Evolutionary conservation across 805 yeast species (phyloP), one percentile per base, ranked within the genome.

Genomic region (Wickerhamomyces rabaulensis): DNA sequence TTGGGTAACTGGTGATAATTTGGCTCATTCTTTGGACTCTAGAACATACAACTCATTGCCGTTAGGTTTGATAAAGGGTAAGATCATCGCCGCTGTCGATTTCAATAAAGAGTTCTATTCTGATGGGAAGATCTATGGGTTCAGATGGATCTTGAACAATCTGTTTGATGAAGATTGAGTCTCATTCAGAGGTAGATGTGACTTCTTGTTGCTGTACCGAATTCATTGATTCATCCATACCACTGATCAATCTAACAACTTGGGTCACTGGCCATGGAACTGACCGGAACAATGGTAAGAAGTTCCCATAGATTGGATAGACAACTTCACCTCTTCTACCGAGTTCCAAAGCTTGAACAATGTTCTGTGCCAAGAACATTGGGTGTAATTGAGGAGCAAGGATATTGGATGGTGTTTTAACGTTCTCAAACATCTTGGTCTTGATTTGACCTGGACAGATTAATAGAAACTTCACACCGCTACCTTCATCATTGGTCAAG

Each of bases 1-100:
- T 41, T 94, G 98, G 98, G 84, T 91, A 3, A 89, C 97, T 0
- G 99, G 99, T 2, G 99, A 94, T 60, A 94, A 94, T 60, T 66
- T 92, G 47, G 76, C 88, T 23, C 89, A 84, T 54, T 87, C 96
- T 19, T 69, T 91, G 41, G 99, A 94, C 58, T 88, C 97, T 5
- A 71, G 99, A 54, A 79, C 88, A 0, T 94, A 94, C 61, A 87
- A 91, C 35, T 88, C 84, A n/a, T 68, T 94, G 31, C 98, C 99
- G 2, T 72, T 89, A 81, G 98, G 83, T 0, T 68, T 94, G 36
- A 82, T 94, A 3, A 82, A 82, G 55, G 99, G 98, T 1, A 91
- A 88, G 59, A 82, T 94, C 13, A 75, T 84, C 6, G 92, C 88
- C 8, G 92, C 85, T 8, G 71, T 76, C 58, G 75, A 76, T 55